Base-by-base conservation (phyloP, 495 filamentous ascomycete species). In the Rhizodiscina lignyota region DNA sequence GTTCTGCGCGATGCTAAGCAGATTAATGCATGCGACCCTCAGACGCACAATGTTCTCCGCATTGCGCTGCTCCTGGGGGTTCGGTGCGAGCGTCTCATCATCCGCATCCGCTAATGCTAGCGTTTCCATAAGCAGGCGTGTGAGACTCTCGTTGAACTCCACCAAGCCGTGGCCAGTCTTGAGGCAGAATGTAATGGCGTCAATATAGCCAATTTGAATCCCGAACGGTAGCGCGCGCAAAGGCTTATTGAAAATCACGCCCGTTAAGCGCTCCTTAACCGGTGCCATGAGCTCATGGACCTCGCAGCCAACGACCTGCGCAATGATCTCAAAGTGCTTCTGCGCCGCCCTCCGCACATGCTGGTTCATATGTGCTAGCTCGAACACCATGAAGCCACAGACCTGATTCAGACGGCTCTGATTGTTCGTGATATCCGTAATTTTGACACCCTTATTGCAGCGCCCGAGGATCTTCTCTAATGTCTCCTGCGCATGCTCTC, bases 151-250 rank as follows among this genome's bases (percentile, higher is more conserved):
- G 47, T 93, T 86, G 52, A 94, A 92, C 11, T 75, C 68, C 16
- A 96, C 67, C 35, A 94, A 83, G 36, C 85, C 77, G 29, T 78
- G 72, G 44, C 87, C 81, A 19, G 96, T 62, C 18, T 76, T 72
- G 56, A 99, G 66, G 54, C 83, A 91, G 53, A 85, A 96, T 0
- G 82, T 89, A 44, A 99, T 84, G 4, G 86, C 91, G 53, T 96
- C 89, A 44, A 99, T 92, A 51, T 87, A 96, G 6, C 89, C 91
- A 48, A 99, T 96, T 53, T 99, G 91, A 2, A 76, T 81, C 3
- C 79, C 64, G 49, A 94, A 94, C 1, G 87, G 86, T 35, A 99
- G 57, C 2, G 91, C 91, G 34, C 91, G 69, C 18, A 99, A 54
- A 19, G 91, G 91, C 57, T 99, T 99, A 47, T 77, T 79, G 61